phyloP scores from a whole-genome alignment of 345 rosid species.

The Syzygium jambos region DNA sequence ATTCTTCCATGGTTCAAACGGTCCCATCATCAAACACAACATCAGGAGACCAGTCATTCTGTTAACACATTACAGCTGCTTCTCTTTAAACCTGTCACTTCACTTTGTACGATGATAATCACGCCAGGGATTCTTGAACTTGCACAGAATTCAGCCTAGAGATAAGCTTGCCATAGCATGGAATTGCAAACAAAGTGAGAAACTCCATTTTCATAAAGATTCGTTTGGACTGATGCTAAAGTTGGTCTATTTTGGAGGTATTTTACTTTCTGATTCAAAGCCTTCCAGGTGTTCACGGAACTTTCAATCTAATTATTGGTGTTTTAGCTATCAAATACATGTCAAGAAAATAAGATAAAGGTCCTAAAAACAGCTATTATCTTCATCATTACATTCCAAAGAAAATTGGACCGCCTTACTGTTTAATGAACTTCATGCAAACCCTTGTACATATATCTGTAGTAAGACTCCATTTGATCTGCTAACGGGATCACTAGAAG shows the following conservation, averaged over 20 bases:
- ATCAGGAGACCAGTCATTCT: not conserved
- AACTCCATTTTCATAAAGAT: not conserved
- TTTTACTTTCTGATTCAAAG: not conserved
- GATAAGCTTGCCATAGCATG: not conserved
- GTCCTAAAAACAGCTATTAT: not conserved
- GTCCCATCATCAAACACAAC: not conserved
- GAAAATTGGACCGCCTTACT: not conserved
- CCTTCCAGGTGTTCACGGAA: not conserved
- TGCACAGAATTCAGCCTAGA: not conserved
- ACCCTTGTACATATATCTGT: not conserved
- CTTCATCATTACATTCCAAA: not conserved
- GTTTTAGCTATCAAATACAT: not conserved
- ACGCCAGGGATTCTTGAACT: not conserved
- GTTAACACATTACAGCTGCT: not conserved
- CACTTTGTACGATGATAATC: not conserved
- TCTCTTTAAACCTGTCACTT: not conserved
- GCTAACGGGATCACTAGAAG: not conserved
- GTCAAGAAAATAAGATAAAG: not conserved
- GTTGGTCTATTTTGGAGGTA: not conserved
- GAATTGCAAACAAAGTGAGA: not conserved
- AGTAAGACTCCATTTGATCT: not conserved
- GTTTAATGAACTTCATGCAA: not conserved
- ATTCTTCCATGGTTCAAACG: not conserved
- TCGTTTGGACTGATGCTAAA: not conserved
- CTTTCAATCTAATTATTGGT: not conserved